These are phyloP conservation scores for Recurvomyces mirabilis DNA, from an alignment of 495 filamentous ascomycete genomes.

Conservation along the genomic window DNA sequence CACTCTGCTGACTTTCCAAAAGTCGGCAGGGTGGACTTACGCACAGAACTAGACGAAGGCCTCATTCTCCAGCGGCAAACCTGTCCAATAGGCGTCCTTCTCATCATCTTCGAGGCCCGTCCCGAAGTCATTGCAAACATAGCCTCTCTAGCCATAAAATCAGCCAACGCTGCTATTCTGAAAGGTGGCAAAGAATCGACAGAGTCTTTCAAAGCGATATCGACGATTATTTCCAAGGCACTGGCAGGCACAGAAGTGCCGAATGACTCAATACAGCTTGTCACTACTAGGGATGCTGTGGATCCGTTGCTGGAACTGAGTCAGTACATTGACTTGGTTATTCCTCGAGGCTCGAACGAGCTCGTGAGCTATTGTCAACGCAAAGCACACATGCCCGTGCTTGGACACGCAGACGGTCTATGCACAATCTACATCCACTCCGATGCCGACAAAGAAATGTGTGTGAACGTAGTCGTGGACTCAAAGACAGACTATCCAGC, in stretches of 20 bases:
- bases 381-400: conserved; percentile 85
- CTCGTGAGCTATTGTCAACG: conserved; percentile 83
- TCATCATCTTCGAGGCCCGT: conserved; percentile 96
- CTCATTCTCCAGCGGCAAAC: conserved; percentile 74
- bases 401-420: conserved; percentile 92
- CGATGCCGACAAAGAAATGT: conserved; percentile 61
- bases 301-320: conserved; percentile 74
- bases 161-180: conserved; percentile 90
- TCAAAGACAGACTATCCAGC: conserved; percentile 90
- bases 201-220: conserved; percentile 83
- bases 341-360: conserved; percentile 87
- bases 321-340: conserved; percentile 82
- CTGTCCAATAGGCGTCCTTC: conserved; percentile 87
- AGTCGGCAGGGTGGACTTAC: conserved; percentile 79
- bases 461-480: conserved; percentile 72
- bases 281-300: conserved; percentile 81
- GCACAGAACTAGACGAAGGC: conserved; percentile 80
- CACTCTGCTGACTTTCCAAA: conserved; percentile 17
- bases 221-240: conserved; percentile 69
- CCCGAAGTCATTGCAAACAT: conserved; percentile 99
- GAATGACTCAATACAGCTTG: conserved; percentile 77
- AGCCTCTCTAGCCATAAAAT: conserved; percentile 91
- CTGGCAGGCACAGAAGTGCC: conserved; percentile 69
- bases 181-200: conserved; percentile 96
- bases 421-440: conserved; percentile 80